Evolutionary conservation across 2,329 filamentous ascomycete species (phyloP), one percentile per base, ranked within the genome.

Genomic region (Lomentospora prolificans): DNA sequence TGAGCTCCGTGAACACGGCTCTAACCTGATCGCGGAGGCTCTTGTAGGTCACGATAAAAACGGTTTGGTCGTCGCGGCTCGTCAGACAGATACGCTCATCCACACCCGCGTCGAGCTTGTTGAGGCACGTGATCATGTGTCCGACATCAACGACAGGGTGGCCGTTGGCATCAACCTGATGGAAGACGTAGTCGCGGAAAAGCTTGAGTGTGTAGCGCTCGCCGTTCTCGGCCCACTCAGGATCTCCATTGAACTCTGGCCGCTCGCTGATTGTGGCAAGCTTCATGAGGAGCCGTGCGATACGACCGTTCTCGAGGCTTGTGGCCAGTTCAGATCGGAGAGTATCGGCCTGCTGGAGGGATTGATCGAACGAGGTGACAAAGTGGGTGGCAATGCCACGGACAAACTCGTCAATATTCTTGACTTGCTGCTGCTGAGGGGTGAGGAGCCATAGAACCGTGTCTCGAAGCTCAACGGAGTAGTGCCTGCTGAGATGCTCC

Each of bases 101-200:
- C 2, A 82, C 82, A 0, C 91, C 94, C 0, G 90, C 89, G 70
- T 99, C 94, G 55, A 99, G 75, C 68, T 96, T 96, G 72, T 95
- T 96, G 62, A 99, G 72, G 65, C 87, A 92, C 25, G 80, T 81
- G 50, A 99, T 70, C 60, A 97, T 89, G 71, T 97, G 91, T 3
- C 87, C 92, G 57, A 96, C 75, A 66, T 96, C 89, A 4, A 95
- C 77, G 1, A 91, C 86, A 0, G 94, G 87, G 55, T 88, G 86
- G 12, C 90, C 90, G 57, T 89, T 84, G 28, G 82, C 80, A 67
- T 97, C 90, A 10, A 96, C 90, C 65, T 95, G 91, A 69, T 99
- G 94, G 72, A 97, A 99, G 41, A 96, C 89, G 64, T 95, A 97
- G 70, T 99, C 94, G 52, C 94, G 83, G 75, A 97, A 97, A 7